Evolutionary conservation across 2,329 filamentous ascomycete species (phyloP).

Genomic region (Aspergillus aculeatus): DNA sequence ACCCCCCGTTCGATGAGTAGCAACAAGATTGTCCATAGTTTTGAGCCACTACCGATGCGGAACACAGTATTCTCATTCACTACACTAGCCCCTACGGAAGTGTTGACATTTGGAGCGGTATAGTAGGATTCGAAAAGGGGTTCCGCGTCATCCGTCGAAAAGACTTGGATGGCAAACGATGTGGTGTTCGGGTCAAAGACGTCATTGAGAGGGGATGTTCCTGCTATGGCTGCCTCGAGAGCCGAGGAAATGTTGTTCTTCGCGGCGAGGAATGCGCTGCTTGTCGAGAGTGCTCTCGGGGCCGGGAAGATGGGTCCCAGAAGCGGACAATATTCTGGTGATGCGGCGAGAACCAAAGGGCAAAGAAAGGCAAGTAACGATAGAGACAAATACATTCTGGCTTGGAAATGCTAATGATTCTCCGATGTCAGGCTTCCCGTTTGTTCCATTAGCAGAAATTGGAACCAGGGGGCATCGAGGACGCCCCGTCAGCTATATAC

Average conservation of each 20-base stretch:
- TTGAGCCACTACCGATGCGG: conserved; percentile 46
- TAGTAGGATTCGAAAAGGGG: conserved; percentile 29
- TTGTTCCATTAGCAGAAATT: background rate
- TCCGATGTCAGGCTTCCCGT: background rate
- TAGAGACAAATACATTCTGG: background rate
- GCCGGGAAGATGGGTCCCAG: conserved; percentile 5
- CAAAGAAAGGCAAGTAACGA: background rate
- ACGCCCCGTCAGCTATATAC: background rate
- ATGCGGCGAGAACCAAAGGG: background rate
- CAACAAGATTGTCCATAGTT: conserved; percentile 42
- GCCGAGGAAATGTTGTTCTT: background rate
- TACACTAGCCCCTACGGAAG: conserved; percentile 31
- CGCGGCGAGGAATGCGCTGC: background rate
- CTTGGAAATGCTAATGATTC: background rate
- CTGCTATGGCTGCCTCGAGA: background rate
- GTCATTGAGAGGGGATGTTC: background rate
- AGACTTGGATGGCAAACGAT: conserved; percentile 43
- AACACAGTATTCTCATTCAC: conserved; percentile 46
- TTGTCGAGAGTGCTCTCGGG: background rate
- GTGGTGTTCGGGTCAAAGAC: conserved; percentile 16
- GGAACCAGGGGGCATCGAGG: background rate
- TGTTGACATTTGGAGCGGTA: conserved; percentile 31
- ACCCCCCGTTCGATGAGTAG: conserved; percentile 31
- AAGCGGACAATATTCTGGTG: background rate
- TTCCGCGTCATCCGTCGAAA: conserved; percentile 34